Base-by-base conservation (phyloP, 495 filamentous ascomycete species). In the Tetracladium setigerum region DNA sequence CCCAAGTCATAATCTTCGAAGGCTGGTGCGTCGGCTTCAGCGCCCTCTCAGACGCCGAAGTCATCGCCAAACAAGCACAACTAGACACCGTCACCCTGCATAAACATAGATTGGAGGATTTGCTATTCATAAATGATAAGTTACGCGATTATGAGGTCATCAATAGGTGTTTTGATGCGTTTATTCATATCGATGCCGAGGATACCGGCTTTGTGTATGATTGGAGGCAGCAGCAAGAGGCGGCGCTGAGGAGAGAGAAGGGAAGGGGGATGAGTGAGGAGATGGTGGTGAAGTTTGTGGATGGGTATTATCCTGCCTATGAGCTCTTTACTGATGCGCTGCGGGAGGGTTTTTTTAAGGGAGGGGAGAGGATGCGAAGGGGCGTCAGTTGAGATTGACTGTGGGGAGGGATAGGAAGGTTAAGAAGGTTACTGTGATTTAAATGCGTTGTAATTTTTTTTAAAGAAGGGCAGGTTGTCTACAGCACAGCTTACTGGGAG, bases 21-120 rank as follows among this genome's bases (percentile, higher is more conserved):
- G 91, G 91, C 13, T 97, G 91, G 91, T 79, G 86, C 64, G 83
- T 95, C 30, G 91, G 89, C 1, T 96, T 97, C 66, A 77, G 83
- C 13, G 55, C 81, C 4, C 71, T 89, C 5, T 6, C 24, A 1
- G 7, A 17, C 1, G 17, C 17, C 5, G 39, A 46, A 10, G 34
- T 52, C 10, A 18, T 27, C 42, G 57, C 67, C 44, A 69, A 78
- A 11, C 43, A 62, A 1, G 68, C 67, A n/a, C 49, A 91, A 27
- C 67, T 73, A 46, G 70, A 34, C 41, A 77, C 66, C 49, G 35
- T 44, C 46, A 32, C 76, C 72, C 57, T 55, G 55, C 42, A 74
- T 68, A 37, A 65, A 66, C 55, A 65, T 22, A 49, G 32, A 24
- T 42, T 84, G 10, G 77, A 83, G 37, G 73, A 92, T 63, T 67